These are phyloP conservation scores for Ascoidea tarda DNA, from an alignment of 805 yeast genomes.

Conservation along the genomic window DNA sequence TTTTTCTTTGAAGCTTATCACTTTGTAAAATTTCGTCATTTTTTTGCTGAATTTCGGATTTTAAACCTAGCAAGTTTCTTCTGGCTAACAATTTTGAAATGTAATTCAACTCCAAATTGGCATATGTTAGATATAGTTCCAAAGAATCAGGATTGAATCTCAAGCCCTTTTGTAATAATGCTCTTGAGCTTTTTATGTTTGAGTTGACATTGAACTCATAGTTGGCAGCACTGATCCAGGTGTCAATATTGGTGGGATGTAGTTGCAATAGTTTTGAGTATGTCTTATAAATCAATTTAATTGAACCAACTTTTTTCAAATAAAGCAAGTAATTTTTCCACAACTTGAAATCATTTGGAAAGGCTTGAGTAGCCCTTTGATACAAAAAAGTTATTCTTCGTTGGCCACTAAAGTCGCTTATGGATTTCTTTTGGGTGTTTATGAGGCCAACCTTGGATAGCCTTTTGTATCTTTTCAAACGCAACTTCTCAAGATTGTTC, in stretches of 20 bases:
- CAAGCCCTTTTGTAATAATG: constrained; percentile 69
- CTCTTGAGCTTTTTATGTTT: constrained; percentile 79
- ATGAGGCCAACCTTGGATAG: constrained; percentile 39
- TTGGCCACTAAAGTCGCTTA: constrained; percentile 80
- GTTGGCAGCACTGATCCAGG: constrained; percentile 92
- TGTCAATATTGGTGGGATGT: constrained; percentile 82
- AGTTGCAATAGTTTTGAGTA: constrained; percentile 67
- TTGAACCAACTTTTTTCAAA: constrained; percentile 53
- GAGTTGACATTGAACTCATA: constrained; percentile 85
- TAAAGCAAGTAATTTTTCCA: constrained; percentile 70
- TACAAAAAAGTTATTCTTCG: constrained; percentile 71
- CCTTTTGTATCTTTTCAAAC: constrained; percentile 57
- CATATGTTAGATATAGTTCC: constrained; percentile 72
- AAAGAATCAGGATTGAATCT: constrained; percentile 67
- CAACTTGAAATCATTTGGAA: constrained; percentile 59
- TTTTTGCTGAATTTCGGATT: constrained; percentile 60
- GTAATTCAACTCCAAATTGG: constrained; percentile 78
- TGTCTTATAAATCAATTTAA: constrained; percentile 58
- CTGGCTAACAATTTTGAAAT: constrained; percentile 74
- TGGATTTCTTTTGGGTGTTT: constrained; percentile 37
- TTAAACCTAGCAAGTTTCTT: constrained; percentile 66
- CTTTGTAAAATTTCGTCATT: constrained; percentile 20
- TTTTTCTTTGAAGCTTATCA: constrained; percentile 13
- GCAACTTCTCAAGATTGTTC: constrained; percentile 58
- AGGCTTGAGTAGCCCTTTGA: constrained; percentile 70